Evolutionary conservation across 441 rosid species (phyloP), one percentile per base, ranked within the genome.

Genomic region (Populus hybrid): DNA sequence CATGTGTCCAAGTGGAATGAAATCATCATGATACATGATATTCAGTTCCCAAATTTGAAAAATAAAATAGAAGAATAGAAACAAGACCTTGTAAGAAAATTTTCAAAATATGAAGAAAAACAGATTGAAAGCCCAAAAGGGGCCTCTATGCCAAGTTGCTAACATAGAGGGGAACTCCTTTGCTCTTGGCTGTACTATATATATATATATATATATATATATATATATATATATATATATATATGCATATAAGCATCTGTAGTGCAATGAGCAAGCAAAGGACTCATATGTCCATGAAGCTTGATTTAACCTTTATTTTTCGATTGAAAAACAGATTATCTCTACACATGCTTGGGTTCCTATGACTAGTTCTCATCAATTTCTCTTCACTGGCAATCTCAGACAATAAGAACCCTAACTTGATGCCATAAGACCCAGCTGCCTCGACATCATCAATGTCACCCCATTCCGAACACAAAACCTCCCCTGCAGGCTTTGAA

Each of bases 371-470:
- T 36, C 12, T 24, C 46, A 23, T 34, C 36, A 34, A 10, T 42
- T 57, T 74, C 50, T 77, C 72, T 28, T 77, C 68, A 5, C 23
- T 75, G 23, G 46, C 78, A 79, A 84, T 80, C 42, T 74, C 70
- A 35, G 80, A 75, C 67, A 87, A 75, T 4, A 76, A 70, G 16
- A n/a, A 69, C 30, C 76, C 81, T 67, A 86, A 79, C 75, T 79
- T 82, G 34, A 63, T 38, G 14, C 88, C 92, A 59, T 71, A 40
- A 74, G 76, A 5, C 35, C 85, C 84, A 34, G 36, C 36, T 21
- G 88, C 82, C 75, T 78, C 80, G 32, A 86, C 77, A 63, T 30
- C 35, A 64, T 82, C 83, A 78, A 84, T 78, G 72, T 82, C 71
- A 11, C 81, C 82, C 81, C 79, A 72, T 9, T 32, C 63, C 32